phyloP scores from a whole-genome alignment of 2,329 filamentous ascomycete genomes.

The Pseudogymnoascus verrucosus region DNA sequence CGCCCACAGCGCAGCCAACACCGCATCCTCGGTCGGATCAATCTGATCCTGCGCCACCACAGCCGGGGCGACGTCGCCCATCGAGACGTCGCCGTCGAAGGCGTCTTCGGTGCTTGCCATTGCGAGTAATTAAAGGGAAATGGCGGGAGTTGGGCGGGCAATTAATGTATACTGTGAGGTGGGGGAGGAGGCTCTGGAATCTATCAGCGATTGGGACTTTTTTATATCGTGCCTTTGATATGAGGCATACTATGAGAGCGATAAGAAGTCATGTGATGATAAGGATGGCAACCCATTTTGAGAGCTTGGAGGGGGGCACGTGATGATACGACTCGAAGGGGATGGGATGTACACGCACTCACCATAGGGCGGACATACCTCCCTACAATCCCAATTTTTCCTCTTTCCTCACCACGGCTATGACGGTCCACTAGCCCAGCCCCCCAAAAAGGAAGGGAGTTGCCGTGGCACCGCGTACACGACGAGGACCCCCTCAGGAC shows the following conservation, averaged over 20 bases:
- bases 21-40: conserved; percentile 31
- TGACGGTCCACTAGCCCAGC: background rate
- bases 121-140: background rate
- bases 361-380: background rate
- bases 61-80: conserved; percentile 19
- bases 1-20: conserved; percentile 41
- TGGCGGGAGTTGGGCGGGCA: background rate
- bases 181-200: background rate
- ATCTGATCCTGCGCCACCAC: conserved; percentile 2
- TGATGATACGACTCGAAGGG: background rate
- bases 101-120: background rate
- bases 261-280: background rate
- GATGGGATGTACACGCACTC: background rate
- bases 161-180: background rate
- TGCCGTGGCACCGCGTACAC: background rate
- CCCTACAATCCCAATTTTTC: background rate
- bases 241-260: background rate
- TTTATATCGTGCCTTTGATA: background rate
- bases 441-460: background rate
- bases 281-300: background rate
- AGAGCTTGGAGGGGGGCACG: background rate
- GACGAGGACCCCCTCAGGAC: background rate
- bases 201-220: background rate
- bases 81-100: conserved; percentile 21
- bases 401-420: background rate